These are phyloP conservation scores for Rubia peregrina DNA, from an alignment of 305 asterid genomes.

Conservation along the genomic window DNA sequence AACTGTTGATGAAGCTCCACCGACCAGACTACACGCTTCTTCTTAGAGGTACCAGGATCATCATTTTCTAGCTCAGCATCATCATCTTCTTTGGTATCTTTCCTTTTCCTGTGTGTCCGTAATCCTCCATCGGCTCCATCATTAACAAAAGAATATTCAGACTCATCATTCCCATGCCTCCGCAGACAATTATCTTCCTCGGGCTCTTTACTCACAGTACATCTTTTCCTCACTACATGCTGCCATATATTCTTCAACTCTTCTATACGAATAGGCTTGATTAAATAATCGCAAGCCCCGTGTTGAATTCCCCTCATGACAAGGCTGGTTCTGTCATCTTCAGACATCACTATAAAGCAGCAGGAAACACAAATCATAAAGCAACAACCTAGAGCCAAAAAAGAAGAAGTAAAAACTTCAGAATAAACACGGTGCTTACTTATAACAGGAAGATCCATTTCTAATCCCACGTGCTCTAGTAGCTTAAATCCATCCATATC, in stretches of 20 bases:
- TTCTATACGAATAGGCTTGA: constrained; percentile 74
- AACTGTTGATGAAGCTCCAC: constrained; percentile 91
- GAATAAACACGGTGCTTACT: constrained; percentile 27
- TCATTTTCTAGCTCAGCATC: constrained; percentile 52
- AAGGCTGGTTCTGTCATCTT: constrained; percentile 57
- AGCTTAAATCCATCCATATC: constrained; percentile 91
- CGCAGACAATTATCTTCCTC: constrained; percentile 49
- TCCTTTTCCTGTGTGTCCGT: constrained; percentile 42
- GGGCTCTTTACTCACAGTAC: constrained; percentile 47
- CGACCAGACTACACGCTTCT: constrained; percentile 93
- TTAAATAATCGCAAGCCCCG: constrained; percentile 84
- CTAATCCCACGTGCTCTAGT: constrained; percentile 78
- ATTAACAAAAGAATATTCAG: constrained; percentile 46
- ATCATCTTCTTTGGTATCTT: constrained; percentile 61
- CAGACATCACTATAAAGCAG: constrained; percentile 69
- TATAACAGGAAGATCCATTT: constrained; percentile 90
- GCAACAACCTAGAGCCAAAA: not conserved
- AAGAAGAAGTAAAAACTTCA: not conserved
- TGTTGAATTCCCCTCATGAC: constrained; percentile 75
- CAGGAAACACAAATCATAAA: constrained; percentile 5
- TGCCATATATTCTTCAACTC: constrained; percentile 80
- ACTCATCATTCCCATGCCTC: constrained; percentile 43
- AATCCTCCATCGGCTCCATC: constrained; percentile 43
- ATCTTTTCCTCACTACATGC: constrained; percentile 69
- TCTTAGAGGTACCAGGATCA: constrained; percentile 51